Evolutionary conservation across 108 stramenopile species (phyloP).

Genomic region (Skeletonema menzelii): DNA sequence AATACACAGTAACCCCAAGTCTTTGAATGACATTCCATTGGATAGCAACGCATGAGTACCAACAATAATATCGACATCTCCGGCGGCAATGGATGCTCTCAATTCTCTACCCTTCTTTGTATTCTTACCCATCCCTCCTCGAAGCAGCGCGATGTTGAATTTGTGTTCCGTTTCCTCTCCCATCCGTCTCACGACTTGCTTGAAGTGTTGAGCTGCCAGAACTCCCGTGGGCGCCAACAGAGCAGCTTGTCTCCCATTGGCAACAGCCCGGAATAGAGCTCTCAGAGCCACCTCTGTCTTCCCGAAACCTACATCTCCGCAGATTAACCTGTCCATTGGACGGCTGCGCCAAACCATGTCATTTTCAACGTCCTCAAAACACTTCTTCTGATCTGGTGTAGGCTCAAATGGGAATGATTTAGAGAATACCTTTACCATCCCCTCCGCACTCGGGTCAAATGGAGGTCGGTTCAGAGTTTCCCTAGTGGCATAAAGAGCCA

Average conservation of each 20-base stretch:
- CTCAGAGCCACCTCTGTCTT: slow-evolving; percentile 96
- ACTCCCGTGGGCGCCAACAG: slow-evolving; percentile 93
- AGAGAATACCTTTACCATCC: slow-evolving; percentile 67
- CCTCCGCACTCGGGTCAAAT: slow-evolving; percentile 68
- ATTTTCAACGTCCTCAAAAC: slow-evolving; percentile 88
- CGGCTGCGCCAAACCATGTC: slow-evolving; percentile 93
- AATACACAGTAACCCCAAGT: slow-evolving; percentile 90
- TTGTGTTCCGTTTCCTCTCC: slow-evolving; percentile 65
- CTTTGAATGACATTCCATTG: slow-evolving; percentile 74
- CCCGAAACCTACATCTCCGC: slow-evolving; percentile 98
- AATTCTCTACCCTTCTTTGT: slow-evolving; percentile 72
- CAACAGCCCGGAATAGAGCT: slow-evolving; percentile 83
- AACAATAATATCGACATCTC: slow-evolving; percentile 79
- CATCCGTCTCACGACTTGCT: slow-evolving; percentile 68
- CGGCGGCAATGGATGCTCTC: slow-evolving; percentile 66
- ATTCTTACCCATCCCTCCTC: slow-evolving; percentile 74
- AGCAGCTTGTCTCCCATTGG: slow-evolving; percentile 89
- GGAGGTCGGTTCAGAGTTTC: slow-evolving; percentile 72
- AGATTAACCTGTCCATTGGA: slow-evolving; percentile 96
- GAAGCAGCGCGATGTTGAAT: slow-evolving; percentile 61
- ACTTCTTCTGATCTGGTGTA: slow-evolving; percentile 85
- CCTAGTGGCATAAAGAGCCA: slow-evolving; percentile 78
- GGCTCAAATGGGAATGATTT: slow-evolving; percentile 77
- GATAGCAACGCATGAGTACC: slow-evolving; percentile 92
- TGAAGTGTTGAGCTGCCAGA: slow-evolving; percentile 93